A percentile compares a stretch with the other conserved stretches of the same genome.
Conservation (phyloP, 345 rosid species). For the Euphorbia pulcherrima region DNA sequence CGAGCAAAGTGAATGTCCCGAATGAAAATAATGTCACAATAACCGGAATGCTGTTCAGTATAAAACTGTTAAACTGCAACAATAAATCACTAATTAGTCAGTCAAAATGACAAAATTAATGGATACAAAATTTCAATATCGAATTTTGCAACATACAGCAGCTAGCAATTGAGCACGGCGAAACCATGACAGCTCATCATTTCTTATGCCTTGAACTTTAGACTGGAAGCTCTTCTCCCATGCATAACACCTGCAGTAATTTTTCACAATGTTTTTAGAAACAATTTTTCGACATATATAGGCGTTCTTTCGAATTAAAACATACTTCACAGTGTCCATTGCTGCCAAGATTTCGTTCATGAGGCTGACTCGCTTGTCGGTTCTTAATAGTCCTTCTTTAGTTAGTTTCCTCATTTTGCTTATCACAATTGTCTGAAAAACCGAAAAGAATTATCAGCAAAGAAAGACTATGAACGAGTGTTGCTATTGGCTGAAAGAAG, state of each 20-base stretch:
- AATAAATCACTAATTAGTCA: conserved; percentile 7
- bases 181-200: conserved; percentile 34
- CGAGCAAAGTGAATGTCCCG: conserved; percentile 30
- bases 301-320: not conserved
- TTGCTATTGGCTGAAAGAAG: not conserved
- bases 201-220: conserved; percentile 28
- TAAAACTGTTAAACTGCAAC: conserved; percentile 33
- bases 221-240: conserved; percentile 36
- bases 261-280: not conserved
- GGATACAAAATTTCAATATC: not conserved
- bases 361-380: conserved; percentile 36
- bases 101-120: not conserved
- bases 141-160: conserved; percentile 23
- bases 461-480: not conserved
- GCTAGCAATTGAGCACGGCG: conserved; percentile 26
- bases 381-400: conserved; percentile 34
- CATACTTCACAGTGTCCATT: conserved; percentile 35
- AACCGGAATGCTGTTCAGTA: conserved; percentile 34
- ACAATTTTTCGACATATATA: not conserved
- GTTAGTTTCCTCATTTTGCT: conserved; percentile 30
- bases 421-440: conserved; percentile 23
- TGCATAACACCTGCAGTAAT: conserved; percentile 31
- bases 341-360: conserved; percentile 35
- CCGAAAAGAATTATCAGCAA: not conserved
- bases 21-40: conserved; percentile 34